phyloP scores from a whole-genome alignment of 2,329 filamentous ascomycete species.

The Teratosphaeria zuluensis region DNA sequence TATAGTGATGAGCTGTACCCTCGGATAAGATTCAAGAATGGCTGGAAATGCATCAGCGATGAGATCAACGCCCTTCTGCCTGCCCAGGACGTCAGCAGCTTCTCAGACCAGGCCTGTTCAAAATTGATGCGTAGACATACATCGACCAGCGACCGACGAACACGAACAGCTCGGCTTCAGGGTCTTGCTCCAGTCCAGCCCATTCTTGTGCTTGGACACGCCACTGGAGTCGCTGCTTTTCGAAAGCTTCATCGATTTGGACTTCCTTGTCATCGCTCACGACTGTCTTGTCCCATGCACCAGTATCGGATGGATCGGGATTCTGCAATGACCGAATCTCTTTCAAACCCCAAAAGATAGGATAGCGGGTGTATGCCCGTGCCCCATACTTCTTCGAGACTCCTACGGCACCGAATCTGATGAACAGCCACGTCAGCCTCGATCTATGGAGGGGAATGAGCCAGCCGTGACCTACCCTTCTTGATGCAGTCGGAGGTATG shows the following conservation, averaged over 20 bases:
- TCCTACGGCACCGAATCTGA: slow-evolving; percentile 52
- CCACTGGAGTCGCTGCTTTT: slow-evolving; percentile 44
- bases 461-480: slow-evolving; percentile 33
- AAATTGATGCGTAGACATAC: too few relatives aligned
- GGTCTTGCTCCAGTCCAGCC: slow-evolving; percentile 53
- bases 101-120: too few relatives aligned
- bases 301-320: slow-evolving; percentile 56
- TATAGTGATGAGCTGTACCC: slow-evolving; percentile 53
- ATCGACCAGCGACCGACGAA: slow-evolving; percentile 62
- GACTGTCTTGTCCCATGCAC: slow-evolving; percentile 48
- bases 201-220: slow-evolving; percentile 52
- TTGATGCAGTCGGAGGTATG: slow-evolving; percentile 57
- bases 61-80: slow-evolving; percentile 58
- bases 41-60: slow-evolving; percentile 59
- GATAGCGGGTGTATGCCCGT: slow-evolving; percentile 57
- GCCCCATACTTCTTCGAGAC: slow-evolving; percentile 61
- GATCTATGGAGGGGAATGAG: too few relatives aligned
- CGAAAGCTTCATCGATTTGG: slow-evolving; percentile 45
- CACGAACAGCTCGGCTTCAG: slow-evolving; percentile 55
- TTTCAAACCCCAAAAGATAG: slow-evolving; percentile 59
- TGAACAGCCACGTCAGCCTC: too few relatives aligned
- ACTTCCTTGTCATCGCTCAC: slow-evolving; percentile 39
- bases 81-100: too few relatives aligned
- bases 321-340: slow-evolving; percentile 55
- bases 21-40: slow-evolving; percentile 49